Evolutionary conservation across 768 basidiomycete genomes (phyloP).

Genomic region (Cubamyces lactineus): DNA sequence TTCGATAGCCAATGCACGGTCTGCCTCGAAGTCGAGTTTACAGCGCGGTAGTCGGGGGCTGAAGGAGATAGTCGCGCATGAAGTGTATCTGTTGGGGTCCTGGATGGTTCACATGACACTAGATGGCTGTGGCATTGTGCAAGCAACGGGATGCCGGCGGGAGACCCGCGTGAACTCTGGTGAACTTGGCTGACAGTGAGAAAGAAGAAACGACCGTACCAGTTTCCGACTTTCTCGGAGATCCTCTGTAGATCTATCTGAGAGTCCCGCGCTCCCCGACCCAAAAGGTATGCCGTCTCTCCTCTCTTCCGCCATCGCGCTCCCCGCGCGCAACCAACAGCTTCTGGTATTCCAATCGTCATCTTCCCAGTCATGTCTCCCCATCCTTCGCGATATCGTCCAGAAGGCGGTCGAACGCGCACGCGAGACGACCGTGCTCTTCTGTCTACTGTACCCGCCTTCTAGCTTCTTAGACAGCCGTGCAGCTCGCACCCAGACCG

Average conservation of each 20-base stretch:
- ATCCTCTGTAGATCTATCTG: not conserved
- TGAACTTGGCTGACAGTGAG: no score
- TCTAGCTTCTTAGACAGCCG: slow-evolving; percentile 43
- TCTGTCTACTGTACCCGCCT: slow-evolving; percentile 62
- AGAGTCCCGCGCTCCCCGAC: not conserved
- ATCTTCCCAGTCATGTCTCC: slow-evolving; percentile 32
- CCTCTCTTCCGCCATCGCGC: slow-evolving; percentile 28
- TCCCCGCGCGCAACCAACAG: slow-evolving; percentile 22
- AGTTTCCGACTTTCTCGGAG: slow-evolving; percentile 12
- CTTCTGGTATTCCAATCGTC: slow-evolving; percentile 34
- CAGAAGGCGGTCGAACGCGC: slow-evolving; percentile 19
- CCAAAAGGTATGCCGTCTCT: slow-evolving; percentile 25
- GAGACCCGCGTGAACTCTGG: not conserved
- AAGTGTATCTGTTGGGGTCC: no score
- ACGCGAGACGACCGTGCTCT: slow-evolving; percentile 44
- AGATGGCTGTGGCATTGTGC: no score
- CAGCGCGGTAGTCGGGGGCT: no score
- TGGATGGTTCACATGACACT: no score
- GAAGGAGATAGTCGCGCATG: no score
- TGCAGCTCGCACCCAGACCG: slow-evolving; percentile 23
- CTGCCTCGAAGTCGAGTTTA: no score
- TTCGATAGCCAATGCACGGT: no score
- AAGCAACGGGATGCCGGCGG: no score
- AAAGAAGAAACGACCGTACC: no score
- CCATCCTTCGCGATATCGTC: slow-evolving; percentile 27